phyloP scores from a whole-genome alignment of 768 basidiomycete species.

The Daedalea quercina region DNA sequence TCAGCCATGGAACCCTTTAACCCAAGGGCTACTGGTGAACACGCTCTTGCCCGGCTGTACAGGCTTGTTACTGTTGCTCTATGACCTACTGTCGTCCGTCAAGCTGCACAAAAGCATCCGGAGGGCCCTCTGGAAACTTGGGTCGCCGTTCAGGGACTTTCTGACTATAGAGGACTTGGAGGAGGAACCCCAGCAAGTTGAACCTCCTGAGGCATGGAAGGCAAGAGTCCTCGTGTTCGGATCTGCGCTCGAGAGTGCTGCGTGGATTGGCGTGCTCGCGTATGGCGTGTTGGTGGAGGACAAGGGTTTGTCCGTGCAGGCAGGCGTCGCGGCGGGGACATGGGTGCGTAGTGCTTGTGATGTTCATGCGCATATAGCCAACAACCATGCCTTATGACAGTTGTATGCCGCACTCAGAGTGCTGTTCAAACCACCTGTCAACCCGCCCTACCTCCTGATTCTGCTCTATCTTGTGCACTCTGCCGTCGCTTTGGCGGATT shows the following conservation, averaged over 20 bases:
- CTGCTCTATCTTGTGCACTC: constrained; percentile 34
- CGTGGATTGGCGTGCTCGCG: constrained; percentile 37
- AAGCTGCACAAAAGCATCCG: constrained; percentile 7
- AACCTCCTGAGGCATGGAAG: constrained; percentile 24
- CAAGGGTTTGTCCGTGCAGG: constrained; percentile 10
- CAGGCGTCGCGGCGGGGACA: constrained; percentile 30
- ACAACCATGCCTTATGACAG: constrained; percentile 23
- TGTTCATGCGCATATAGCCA: not conserved
- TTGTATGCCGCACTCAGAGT: constrained; percentile 36
- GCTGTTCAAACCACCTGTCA: constrained; percentile 34
- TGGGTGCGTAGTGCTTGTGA: constrained; percentile 40
- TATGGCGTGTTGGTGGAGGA: constrained; percentile 26
- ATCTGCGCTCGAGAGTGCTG: constrained; percentile 31
- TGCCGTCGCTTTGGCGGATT: constrained; percentile 29
- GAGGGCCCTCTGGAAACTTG: constrained; percentile 4
- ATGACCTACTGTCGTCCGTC: constrained; percentile 11
- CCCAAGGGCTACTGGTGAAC: not conserved
- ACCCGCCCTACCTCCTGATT: constrained; percentile 47
- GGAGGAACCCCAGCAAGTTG: constrained; percentile 24
- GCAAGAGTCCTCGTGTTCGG: constrained; percentile 29
- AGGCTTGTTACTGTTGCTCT: constrained; percentile 5
- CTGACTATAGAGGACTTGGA: constrained; percentile 44
- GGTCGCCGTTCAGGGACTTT: constrained; percentile 44
- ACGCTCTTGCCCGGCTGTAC: constrained; percentile 9
- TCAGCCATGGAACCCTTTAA: too few relatives aligned